Evolutionary conservation across 1,284 basidiomycete species (phyloP), one percentile per base, ranked within the genome.

Genomic region (Austroboletus niveus): DNA sequence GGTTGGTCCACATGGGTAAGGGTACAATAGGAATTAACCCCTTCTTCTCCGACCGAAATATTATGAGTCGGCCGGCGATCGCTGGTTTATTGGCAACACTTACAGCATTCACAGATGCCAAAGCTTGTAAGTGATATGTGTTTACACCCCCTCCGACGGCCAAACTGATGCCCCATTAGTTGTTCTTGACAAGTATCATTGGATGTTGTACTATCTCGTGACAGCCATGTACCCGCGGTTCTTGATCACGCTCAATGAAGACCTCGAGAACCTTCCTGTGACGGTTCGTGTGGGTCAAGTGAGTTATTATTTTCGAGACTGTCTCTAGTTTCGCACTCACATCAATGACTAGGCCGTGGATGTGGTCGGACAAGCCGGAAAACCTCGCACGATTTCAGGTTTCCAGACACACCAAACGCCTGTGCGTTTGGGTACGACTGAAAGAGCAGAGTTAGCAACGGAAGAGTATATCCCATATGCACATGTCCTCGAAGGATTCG

Each of bases 351-450:
- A 91, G 81, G 92, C 92, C 9, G 85, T 94, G 56, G 92, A 94
- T 60, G 89, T 93, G 45, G 90, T 94, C 42, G 92, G 92, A 11
- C 92, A 94, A 73, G 92, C 92, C 0, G 92, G 92, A 38, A 94
- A 94, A 70, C 92, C 92, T 54, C 78, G 91, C 57, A 93, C 92
- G 46, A 94, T 94, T 57, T 92, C 90, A 27, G 92, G 92, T 38
- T 97, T 97, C 88, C 94, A 98, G 73, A 99, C 97, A 27, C 94
- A 98, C 72, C 87, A 91, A 60, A 94, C 95, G 42, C 97, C 97
- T 0, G 96, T 99, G 44, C 85, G 97, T 45, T 74, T 99, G 51
- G 95, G 92, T 3, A 96, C 94, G 50, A 91, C 86, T 14, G 96
- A 99, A 67, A 80, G 97, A 43, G 94, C 92, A 4, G 97, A 99